Evolutionary conservation across 73 alveolate genomes (phyloP).

Genomic region (Tetrahymena elliotti): DNA sequence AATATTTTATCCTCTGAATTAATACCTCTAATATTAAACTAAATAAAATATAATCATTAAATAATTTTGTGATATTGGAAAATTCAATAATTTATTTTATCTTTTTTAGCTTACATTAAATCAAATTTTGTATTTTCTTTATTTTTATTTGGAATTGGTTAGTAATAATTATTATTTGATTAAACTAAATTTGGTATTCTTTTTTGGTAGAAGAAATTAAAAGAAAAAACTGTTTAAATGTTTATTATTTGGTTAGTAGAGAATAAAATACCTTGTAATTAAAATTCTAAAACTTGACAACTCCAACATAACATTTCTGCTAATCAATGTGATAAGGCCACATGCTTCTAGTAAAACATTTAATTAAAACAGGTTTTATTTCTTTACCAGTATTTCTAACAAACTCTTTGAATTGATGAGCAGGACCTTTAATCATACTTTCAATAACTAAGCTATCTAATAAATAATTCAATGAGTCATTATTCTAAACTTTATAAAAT

Average conservation of each 20-base stretch:
- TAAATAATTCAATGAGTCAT: background rate
- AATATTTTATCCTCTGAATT: background rate
- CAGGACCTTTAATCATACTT: background rate
- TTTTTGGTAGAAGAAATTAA: too few species aligned
- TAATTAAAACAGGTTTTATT: background rate
- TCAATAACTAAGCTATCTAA: background rate
- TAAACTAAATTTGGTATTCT: too few species aligned
- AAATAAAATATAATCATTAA: too few species aligned
- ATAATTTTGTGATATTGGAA: too few species aligned
- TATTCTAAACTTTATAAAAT: background rate
- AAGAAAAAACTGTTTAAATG: too few species aligned
- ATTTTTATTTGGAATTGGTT: too few species aligned
- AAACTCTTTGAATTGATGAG: background rate
- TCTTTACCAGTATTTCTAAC: background rate
- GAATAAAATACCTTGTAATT: background rate
- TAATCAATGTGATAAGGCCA: background rate
- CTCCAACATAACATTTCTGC: background rate
- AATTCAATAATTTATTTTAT: too few species aligned
- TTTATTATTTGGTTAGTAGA: too few species aligned
- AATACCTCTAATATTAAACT: background rate
- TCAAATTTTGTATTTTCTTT: too few species aligned
- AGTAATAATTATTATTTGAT: too few species aligned
- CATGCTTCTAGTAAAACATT: background rate
- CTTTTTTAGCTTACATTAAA: too few species aligned
- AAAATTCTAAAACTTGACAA: background rate